Evolutionary conservation across 192 early-diverging fungal species (phyloP), one percentile per base, ranked within the genome.

Genomic region (Chytriomyces sp.): DNA sequence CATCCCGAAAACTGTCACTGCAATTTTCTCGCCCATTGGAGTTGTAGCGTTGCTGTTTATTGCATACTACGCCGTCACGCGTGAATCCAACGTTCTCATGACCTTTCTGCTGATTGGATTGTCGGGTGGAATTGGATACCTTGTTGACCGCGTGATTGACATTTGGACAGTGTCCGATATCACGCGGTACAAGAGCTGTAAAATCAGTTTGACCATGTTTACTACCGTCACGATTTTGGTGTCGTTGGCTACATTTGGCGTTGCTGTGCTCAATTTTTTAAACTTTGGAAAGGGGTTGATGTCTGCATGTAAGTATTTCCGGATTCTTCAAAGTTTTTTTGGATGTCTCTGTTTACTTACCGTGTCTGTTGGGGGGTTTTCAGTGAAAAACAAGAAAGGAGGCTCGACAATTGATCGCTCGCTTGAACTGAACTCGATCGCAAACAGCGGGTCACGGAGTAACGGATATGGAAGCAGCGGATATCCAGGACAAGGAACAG

Each of bases 251-350:
- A 91, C 91, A 0, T 84, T 90, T 66, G 74, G 80, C 0, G 85
- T 89, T 62, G 89, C 83, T 18, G 77, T 87, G 35, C 76, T 91
- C 49, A 90, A 89, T 71, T 89, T 82, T 74, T 73, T 76, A 23
- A 90, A 91, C 77, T 92, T 92, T 82, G 88, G 87, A 61, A 89
- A 89, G 69, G 91, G 91, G 0, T 71, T 91, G 48, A 92, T 88
- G 77, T 70, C 85, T 28, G 85, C 86, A 76, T 72, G 88, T 89
- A 83, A 84, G 86, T 88, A 0, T 18, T 64, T n/a, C n/a, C n/a
- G n/a, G n/a, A n/a, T n/a, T n/a, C n/a, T n/a, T n/a, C n/a, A n/a
- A n/a, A n/a, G n/a, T n/a, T n/a, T 57, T 57, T 57, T 57, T 1
- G 5, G 5, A n/a, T 57, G 3, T 13, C 53, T 57, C 53, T n/a